Percentiles rank a stretch among this genome's conserved stretches.
Conservation (phyloP, 2,329 filamentous ascomycete species). For the Hymenoscyphus fructigenus region DNA sequence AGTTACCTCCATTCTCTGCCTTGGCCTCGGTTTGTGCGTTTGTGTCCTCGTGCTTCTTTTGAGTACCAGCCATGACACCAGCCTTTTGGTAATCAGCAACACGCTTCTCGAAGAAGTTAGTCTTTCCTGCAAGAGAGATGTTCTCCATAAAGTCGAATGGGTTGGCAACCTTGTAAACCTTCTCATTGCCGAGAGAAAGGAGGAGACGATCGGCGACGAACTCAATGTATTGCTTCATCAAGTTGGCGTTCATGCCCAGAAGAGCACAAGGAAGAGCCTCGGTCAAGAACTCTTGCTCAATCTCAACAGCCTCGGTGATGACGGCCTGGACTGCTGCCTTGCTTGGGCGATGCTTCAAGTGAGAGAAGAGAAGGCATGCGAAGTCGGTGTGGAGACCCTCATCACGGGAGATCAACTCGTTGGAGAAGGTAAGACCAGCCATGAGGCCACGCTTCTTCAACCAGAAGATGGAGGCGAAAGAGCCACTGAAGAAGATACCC, state of each 20-base stretch:
- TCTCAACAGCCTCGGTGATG: slow-evolving; percentile 89
- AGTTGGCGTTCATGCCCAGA: slow-evolving; percentile 92
- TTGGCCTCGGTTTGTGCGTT: slow-evolving; percentile 49
- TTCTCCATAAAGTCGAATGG: slow-evolving; percentile 99
- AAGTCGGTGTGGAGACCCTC: slow-evolving; percentile 99
- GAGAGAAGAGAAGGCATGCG: slow-evolving; percentile 95
- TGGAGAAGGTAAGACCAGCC: slow-evolving; percentile 98
- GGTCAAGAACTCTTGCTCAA: slow-evolving; percentile 97
- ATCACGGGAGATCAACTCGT: slow-evolving; percentile 99
- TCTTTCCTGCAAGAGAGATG: slow-evolving; percentile 98
- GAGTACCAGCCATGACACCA: slow-evolving; percentile 92
- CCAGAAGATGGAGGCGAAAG: slow-evolving; percentile 99
- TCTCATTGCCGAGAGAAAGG: slow-evolving; percentile 88
- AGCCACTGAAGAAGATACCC: slow-evolving; percentile 99
- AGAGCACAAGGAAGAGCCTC: slow-evolving; percentile 91
- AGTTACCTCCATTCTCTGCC: slow-evolving; percentile 69
- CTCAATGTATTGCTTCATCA: slow-evolving; percentile 99
- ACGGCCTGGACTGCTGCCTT: slow-evolving; percentile 80
- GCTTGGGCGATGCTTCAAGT: slow-evolving; percentile 86
- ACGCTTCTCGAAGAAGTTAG: slow-evolving; percentile 99
- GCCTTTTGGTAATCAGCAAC: slow-evolving; percentile 99
- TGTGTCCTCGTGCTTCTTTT: slow-evolving; percentile 62
- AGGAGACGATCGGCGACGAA: slow-evolving; percentile 97
- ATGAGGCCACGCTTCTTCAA: slow-evolving; percentile 99
- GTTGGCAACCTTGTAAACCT: slow-evolving; percentile 89